Evolutionary conservation across 2,329 filamentous ascomycete species (phyloP).

Genomic region (Pseudocercospora vitis): DNA sequence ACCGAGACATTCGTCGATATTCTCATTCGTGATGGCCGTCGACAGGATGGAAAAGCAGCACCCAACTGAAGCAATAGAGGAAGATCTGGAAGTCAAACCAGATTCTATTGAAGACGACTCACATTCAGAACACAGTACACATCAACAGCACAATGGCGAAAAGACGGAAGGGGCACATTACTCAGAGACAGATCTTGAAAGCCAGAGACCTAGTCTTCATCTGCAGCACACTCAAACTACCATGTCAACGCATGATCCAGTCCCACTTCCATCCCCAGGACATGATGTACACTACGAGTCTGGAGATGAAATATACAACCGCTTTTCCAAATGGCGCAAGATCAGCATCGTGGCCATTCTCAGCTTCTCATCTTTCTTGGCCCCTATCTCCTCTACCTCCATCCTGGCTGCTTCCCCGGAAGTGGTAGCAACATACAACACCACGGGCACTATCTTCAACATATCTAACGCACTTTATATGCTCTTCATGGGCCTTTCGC

Average conservation of each 20-base stretch:
- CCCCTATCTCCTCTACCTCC: conserved; percentile 72
- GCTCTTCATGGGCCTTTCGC: conserved; percentile 69
- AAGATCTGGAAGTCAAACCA: conserved; percentile 16
- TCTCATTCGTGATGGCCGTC: conserved; percentile 8
- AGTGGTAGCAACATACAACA: conserved; percentile 56
- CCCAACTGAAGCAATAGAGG: conserved; percentile 22
- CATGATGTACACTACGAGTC: conserved; percentile 42
- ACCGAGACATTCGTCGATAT: too few species aligned
- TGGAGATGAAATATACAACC: conserved; percentile 62
- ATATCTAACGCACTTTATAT: conserved; percentile 74
- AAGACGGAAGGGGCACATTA: conserved; percentile 13
- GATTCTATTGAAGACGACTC: conserved; percentile 15
- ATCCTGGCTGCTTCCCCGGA: conserved; percentile 73
- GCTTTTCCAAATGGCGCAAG: conserved; percentile 63
- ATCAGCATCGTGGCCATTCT: conserved; percentile 66
- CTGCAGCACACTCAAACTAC: conserved; percentile 33
- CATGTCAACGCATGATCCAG: conserved; percentile 36
- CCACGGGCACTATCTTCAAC: conserved; percentile 69
- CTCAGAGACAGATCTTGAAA: conserved; percentile 19
- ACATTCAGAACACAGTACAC: conserved; percentile 10
- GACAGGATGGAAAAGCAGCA: conserved; percentile 15
- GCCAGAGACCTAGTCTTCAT: conserved; percentile 27
- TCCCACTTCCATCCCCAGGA: conserved; percentile 10
- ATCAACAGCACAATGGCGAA: background rate
- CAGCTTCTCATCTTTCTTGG: conserved; percentile 73